Base-by-base conservation (phyloP, 371 early-diverging fungal genomes). In the Actinomortierella ambigua region DNA sequence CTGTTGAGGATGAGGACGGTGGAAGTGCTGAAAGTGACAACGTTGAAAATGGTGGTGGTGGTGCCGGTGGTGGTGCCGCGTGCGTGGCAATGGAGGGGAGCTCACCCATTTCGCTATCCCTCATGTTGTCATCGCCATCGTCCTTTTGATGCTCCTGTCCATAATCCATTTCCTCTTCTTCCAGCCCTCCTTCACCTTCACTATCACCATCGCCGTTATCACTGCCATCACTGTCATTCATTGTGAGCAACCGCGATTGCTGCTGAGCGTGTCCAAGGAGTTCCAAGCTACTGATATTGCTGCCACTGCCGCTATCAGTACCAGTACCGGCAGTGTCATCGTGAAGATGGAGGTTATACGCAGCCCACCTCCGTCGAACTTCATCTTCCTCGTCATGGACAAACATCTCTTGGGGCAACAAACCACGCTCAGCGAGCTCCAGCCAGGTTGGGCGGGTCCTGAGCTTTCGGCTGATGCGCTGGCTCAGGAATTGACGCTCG, bases 381-480 rank as follows among this genome's bases (percentile, higher is more conserved):
- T 61, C 68, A 18, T 39, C 57, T 14, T 61, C 68, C 8, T 68
- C 68, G 14, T 53, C 53, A n/a, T 28, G 47, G 15, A 68, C 47
- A 58, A 68, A 68, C 62, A 68, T 63, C 50, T 63, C 69, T 17
- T 59, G 60, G 2, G 64, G 64, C 17, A 69, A 59, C 44, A 69
- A 20, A 6, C 69, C 63, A 15, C 64, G 47, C 24, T 69, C 63
- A 14, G 63, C 69, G 50, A 69, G 28, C 3, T 63, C 64, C 24
- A 54, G 46, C 69, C 63, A 69, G 28, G 63, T 50, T 3, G 69
- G 69, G 6, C 69, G 47, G 0, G 44, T 29, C 40, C 48, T 55
- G 22, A 69, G 41, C 50, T 63, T 69, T 24, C 56, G 54, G n/a
- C 51, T 14, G 20, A 63, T 63, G 15, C 49, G 49, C 11, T 59